Evolutionary conservation across 2,329 filamentous ascomycete genomes (phyloP).

Genomic region (Dactylonectria macrodidyma): DNA sequence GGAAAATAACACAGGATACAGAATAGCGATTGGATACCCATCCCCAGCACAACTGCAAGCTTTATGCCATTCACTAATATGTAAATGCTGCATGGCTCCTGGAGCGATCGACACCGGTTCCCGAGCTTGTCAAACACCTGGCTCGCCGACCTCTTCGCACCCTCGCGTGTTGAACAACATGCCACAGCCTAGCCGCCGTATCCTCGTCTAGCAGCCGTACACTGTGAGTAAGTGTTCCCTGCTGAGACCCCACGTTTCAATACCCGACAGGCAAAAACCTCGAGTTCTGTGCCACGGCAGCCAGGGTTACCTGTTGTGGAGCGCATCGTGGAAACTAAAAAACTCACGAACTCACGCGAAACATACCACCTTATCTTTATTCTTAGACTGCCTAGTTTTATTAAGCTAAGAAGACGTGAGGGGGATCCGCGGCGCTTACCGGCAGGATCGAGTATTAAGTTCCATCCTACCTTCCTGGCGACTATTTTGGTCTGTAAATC

Average conservation of each 20-base stretch:
- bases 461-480: background rate
- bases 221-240: background rate
- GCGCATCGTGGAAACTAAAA: no score
- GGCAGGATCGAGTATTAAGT: background rate
- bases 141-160: background rate
- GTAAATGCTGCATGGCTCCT: background rate
- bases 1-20: no score
- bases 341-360: no score
- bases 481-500: background rate
- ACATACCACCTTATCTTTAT: no score
- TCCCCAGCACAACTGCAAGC: background rate
- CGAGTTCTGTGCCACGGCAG: background rate
- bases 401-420: background rate
- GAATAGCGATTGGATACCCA: no score
- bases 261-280: background rate
- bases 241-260: background rate
- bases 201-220: background rate
- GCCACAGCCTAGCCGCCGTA: background rate
- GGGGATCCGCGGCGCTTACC: background rate
- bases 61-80: background rate
- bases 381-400: no score
- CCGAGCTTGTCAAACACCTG: background rate
- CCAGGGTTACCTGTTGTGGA: background rate
- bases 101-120: background rate
- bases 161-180: background rate